A percentile compares a stretch with the other conserved stretches of the same genome.
Conservation (phyloP, 148 eudicot genomes). For the Diospyros kaki region DNA sequence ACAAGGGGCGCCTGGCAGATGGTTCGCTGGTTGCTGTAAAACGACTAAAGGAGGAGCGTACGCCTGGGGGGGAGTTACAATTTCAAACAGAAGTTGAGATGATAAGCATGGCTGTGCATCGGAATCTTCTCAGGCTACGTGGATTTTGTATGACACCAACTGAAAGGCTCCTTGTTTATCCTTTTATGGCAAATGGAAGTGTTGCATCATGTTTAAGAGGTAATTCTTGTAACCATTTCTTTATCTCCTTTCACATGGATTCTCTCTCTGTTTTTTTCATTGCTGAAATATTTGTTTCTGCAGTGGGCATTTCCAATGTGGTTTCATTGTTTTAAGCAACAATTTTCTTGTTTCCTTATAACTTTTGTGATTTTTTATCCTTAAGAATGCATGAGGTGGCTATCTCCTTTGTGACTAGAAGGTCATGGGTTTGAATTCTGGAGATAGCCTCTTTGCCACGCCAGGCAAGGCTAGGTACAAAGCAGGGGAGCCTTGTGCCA, state of each 20-base stretch:
- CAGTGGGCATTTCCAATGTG: too few relatives aligned
- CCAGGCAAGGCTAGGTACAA: too few relatives aligned
- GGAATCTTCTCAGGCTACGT: slow-evolving; percentile 83
- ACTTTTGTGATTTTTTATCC: too few relatives aligned
- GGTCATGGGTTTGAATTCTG: too few relatives aligned
- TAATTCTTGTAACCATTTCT: slow-evolving; percentile 15
- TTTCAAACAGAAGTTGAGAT: slow-evolving; percentile 98
- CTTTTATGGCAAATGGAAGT: slow-evolving; percentile 97
- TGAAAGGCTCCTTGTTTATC: slow-evolving; percentile 86
- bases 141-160: slow-evolving; percentile 99
- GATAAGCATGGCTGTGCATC: slow-evolving; percentile 98
- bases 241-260: not conserved
- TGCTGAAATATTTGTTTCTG: not conserved
- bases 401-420: too few relatives aligned
- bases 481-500: too few relatives aligned
- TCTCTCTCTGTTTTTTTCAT: not conserved
- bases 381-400: too few relatives aligned
- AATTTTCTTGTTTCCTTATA: too few relatives aligned
- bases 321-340: too few relatives aligned
- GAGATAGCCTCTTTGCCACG: too few relatives aligned
- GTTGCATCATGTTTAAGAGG: slow-evolving; percentile 98
- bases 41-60: slow-evolving; percentile 89
- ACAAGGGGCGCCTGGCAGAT: slow-evolving; percentile 91
- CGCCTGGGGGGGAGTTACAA: slow-evolving; percentile 95
- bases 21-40: slow-evolving; percentile 92